phyloP scores from a whole-genome alignment of 1,284 basidiomycete genomes.

The Austropuccinia psidii region DNA sequence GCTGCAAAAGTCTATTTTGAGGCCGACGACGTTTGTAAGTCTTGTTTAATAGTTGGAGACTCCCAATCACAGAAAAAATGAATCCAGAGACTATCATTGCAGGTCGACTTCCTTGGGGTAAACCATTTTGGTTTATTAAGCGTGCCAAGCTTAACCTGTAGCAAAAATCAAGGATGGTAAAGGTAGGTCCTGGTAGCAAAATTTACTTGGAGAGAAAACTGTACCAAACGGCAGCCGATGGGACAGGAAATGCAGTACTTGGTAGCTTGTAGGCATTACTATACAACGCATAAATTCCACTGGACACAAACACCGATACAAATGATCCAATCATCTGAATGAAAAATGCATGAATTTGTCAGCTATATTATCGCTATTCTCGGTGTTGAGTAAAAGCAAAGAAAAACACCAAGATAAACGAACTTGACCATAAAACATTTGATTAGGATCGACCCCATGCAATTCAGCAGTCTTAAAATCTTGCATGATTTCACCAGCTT shows the following conservation, averaged over 20 bases:
- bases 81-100: constrained; percentile 75
- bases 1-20: no score
- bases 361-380: no score
- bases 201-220: constrained; percentile 32
- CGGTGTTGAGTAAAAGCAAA: no score
- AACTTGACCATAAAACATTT: constrained; percentile 49
- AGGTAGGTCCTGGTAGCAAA: not conserved
- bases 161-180: not conserved
- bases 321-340: constrained; percentile 79
- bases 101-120: constrained; percentile 65
- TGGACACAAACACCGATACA: constrained; percentile 77
- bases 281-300: constrained; percentile 79
- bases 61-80: constrained; percentile 62
- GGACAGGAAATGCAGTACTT: constrained; percentile 84
- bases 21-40: not conserved
- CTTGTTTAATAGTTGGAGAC: constrained; percentile 57
- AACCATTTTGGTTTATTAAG: constrained; percentile 67
- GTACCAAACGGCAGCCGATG: constrained; percentile 67
- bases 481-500: constrained; percentile 97
- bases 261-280: constrained; percentile 65
- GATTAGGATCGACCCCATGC: constrained; percentile 52
- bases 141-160: constrained; percentile 85
- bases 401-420: constrained; percentile 60
- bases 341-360: constrained; percentile 67
- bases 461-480: constrained; percentile 92